Evolutionary conservation across 495 filamentous ascomycete species (phyloP).

Genomic region (Hapsidospora chrysogenum): DNA sequence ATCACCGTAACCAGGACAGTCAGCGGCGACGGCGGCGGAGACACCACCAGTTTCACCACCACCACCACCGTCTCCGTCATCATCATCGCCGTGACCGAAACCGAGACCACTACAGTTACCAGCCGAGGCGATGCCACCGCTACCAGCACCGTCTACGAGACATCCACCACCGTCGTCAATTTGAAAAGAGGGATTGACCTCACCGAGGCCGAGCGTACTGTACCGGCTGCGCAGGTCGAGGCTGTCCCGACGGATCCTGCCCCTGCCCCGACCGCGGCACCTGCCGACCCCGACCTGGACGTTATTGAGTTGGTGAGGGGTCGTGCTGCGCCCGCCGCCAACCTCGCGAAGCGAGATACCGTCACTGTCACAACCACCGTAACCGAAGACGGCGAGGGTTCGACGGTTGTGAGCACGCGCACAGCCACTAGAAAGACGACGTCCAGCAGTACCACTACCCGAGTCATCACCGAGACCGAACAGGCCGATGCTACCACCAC

Average conservation of each 20-base stretch:
- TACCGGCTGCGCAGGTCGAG: background rate
- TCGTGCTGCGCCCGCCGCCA: background rate
- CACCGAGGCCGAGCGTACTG: background rate
- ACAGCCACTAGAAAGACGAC: conserved; percentile 1
- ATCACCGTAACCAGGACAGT: conserved; percentile 4
- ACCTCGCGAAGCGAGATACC: conserved; percentile 2
- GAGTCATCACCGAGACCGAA: conserved; percentile 12
- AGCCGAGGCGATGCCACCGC: conserved; percentile 3
- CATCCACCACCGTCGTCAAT: conserved; percentile 2
- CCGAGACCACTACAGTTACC: conserved; percentile 6
- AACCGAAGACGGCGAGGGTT: background rate
- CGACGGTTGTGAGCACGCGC: conserved; percentile 1
- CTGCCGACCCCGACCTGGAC: too few relatives aligned
- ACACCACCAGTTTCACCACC: background rate
- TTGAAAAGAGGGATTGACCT: background rate
- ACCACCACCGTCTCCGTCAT: background rate
- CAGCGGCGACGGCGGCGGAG: background rate
- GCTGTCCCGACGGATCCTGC: background rate
- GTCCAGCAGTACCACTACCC: conserved; percentile 4
- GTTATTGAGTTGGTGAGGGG: too few relatives aligned
- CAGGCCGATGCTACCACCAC: conserved; percentile 19
- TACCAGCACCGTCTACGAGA: conserved; percentile 4
- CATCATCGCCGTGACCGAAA: conserved; percentile 2
- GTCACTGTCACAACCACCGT: conserved; percentile 3
- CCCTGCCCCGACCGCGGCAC: background rate